Conservation (phyloP, 1,284 basidiomycete genomes). For the Pisolithus thermaeus region DNA sequence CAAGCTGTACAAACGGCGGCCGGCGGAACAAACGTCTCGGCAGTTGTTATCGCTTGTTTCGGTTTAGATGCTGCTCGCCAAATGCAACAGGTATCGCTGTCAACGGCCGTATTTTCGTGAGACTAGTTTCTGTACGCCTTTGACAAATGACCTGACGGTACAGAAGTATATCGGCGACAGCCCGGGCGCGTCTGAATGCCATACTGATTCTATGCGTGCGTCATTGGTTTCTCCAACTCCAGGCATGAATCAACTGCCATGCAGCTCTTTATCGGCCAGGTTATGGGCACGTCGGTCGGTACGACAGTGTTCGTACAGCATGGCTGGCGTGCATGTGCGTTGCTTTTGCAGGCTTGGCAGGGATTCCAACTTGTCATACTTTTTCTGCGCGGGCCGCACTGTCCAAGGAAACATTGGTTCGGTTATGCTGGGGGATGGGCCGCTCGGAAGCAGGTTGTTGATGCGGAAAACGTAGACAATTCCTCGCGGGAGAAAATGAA, state of each 20-base stretch:
- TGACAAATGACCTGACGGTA: background rate
- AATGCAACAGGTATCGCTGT: constrained; percentile 35
- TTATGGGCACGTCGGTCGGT: constrained; percentile 60
- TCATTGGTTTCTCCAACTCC: constrained; percentile 3
- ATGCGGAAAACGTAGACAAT: background rate
- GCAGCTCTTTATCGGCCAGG: constrained; percentile 54
- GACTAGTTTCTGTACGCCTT: constrained; percentile 12
- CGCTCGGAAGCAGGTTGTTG: constrained; percentile 27
- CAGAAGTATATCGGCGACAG: constrained; percentile 47
- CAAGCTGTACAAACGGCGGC: constrained; percentile 52
- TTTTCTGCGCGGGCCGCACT: constrained; percentile 50
- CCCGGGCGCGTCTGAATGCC: constrained; percentile 58
- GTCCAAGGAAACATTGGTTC: constrained; percentile 46
- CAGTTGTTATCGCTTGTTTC: constrained; percentile 44
- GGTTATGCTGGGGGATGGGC: constrained; percentile 50
- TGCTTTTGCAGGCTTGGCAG: constrained; percentile 46
- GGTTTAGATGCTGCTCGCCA: constrained; percentile 43
- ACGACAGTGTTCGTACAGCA: constrained; percentile 52
- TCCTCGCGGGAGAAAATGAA: no score
- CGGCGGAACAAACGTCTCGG: constrained; percentile 53
- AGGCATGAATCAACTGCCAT: constrained; percentile 1
- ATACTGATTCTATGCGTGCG: constrained; percentile 53
- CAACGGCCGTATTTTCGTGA: constrained; percentile 32
- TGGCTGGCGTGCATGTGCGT: constrained; percentile 56
- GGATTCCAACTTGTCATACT: constrained; percentile 41